These are phyloP conservation scores for Grosmannia serpens DNA, from an alignment of 2,329 filamentous ascomycete species.

Conservation along the genomic window DNA sequence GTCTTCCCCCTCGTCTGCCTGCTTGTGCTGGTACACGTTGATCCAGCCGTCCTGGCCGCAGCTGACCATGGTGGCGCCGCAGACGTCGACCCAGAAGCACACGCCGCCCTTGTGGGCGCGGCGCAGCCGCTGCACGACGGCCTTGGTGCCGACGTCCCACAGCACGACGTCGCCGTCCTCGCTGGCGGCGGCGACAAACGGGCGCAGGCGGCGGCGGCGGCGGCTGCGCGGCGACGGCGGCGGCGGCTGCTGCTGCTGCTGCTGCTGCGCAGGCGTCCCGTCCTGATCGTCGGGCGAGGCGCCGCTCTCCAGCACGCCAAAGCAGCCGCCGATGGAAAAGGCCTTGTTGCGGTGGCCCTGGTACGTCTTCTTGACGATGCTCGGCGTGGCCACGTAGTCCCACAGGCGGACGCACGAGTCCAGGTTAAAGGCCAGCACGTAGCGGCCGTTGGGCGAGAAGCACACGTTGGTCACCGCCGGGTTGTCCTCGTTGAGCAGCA, in stretches of 20 bases:
- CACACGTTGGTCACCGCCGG: constrained; percentile 78
- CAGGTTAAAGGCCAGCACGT: constrained; percentile 81
- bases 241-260: background rate
- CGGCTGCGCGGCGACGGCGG: constrained; percentile 12
- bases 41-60: constrained; percentile 44
- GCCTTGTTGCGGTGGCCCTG: constrained; percentile 79
- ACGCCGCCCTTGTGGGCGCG: constrained; percentile 43
- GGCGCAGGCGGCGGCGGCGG: background rate
- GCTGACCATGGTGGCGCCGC: constrained; percentile 44
- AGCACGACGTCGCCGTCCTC: constrained; percentile 77
- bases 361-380: constrained; percentile 86
- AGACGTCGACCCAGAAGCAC: constrained; percentile 55
- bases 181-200: constrained; percentile 70
- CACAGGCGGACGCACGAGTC: constrained; percentile 85
- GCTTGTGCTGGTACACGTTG: constrained; percentile 31
- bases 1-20: background rate
- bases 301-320: constrained; percentile 43
- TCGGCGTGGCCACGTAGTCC: constrained; percentile 75
- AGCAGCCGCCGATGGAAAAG: constrained; percentile 76
- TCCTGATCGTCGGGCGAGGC: constrained; percentile 5
- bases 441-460: constrained; percentile 90
- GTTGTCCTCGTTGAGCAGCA: constrained; percentile 95
- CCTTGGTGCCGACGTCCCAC: constrained; percentile 86
- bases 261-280: constrained; percentile 8
- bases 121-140: constrained; percentile 57